Conservation (phyloP, 2,329 filamentous ascomycete genomes). For the Botryotinia calthae region DNA sequence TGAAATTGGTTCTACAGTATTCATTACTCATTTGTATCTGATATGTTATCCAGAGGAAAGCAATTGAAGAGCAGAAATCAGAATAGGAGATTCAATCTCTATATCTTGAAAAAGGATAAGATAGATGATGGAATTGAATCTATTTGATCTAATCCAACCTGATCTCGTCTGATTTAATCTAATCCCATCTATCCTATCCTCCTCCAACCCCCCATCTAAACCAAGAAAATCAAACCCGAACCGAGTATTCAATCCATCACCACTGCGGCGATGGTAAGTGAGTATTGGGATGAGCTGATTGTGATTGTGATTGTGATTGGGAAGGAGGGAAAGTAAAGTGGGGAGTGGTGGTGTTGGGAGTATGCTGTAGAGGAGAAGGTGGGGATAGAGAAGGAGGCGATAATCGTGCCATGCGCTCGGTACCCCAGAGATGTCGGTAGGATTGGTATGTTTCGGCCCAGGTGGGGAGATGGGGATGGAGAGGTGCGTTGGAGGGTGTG, state of each 20-base stretch:
- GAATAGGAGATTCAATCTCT: too few species aligned
- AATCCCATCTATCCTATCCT: background rate
- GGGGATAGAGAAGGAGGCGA: background rate
- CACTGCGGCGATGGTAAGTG: background rate
- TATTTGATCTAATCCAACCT: background rate
- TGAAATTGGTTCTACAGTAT: background rate
- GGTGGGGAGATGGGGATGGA: background rate
- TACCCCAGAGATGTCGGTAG: background rate
- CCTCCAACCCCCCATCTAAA: too few species aligned
- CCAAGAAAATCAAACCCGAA: background rate
- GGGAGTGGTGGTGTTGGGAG: background rate
- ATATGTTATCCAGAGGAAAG: background rate
- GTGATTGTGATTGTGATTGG: too few species aligned
- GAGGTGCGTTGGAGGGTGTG: background rate
- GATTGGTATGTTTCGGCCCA: background rate
- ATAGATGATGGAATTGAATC: background rate
- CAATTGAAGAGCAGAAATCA: background rate
- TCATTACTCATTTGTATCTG: background rate
- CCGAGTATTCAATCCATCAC: background rate
- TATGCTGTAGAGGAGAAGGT: background rate
- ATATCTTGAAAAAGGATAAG: background rate
- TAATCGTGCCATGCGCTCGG: background rate
- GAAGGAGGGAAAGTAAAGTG: background rate
- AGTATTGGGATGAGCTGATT: background rate
- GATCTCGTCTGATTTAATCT: background rate